Evolutionary conservation across 106 monocot genomes (phyloP).

Genomic region (Allium cepa): DNA sequence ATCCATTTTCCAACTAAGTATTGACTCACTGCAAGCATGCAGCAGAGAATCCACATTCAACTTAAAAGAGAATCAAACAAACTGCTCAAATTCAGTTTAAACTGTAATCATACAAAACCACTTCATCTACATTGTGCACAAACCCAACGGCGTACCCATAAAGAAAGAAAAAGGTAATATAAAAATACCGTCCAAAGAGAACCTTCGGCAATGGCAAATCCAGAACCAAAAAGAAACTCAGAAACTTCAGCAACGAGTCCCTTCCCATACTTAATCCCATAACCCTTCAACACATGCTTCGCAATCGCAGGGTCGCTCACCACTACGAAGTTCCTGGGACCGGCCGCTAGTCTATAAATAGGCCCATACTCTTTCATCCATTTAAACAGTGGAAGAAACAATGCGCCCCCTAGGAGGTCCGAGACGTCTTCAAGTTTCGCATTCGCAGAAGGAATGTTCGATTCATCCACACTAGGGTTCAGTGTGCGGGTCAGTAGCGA

Average conservation of each 20-base stretch:
- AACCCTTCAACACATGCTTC: slow-evolving; percentile 79
- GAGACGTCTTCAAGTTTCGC: slow-evolving; percentile 87
- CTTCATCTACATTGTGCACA: background rate
- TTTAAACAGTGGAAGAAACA: slow-evolving; percentile 94
- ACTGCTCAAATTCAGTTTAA: too few species aligned
- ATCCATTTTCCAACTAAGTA: too few species aligned
- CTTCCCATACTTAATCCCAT: slow-evolving; percentile 76
- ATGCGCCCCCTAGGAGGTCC: slow-evolving; percentile 94
- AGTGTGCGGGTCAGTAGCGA: slow-evolving; percentile 37
- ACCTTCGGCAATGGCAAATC: slow-evolving; percentile 86
- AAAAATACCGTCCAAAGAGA: slow-evolving; percentile 73
- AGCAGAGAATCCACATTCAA: too few species aligned
- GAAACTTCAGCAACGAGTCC: slow-evolving; percentile 93
- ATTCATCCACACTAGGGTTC: slow-evolving; percentile 34
- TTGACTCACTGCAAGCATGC: too few species aligned
- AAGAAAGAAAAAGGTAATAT: background rate
- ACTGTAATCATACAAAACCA: too few species aligned
- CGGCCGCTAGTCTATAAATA: slow-evolving; percentile 83
- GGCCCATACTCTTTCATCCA: slow-evolving; percentile 89
- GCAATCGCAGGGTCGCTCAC: slow-evolving; percentile 87
- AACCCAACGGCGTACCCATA: background rate
- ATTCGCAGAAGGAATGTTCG: slow-evolving; percentile 71
- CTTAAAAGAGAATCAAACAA: too few species aligned
- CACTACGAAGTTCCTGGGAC: slow-evolving; percentile 80
- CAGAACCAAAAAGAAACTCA: slow-evolving; percentile 91